Percentiles rank a stretch among this genome's conserved stretches.
phyloP scores from a whole-genome alignment of 306 rosid species.

The Ormosia semicastrata region DNA sequence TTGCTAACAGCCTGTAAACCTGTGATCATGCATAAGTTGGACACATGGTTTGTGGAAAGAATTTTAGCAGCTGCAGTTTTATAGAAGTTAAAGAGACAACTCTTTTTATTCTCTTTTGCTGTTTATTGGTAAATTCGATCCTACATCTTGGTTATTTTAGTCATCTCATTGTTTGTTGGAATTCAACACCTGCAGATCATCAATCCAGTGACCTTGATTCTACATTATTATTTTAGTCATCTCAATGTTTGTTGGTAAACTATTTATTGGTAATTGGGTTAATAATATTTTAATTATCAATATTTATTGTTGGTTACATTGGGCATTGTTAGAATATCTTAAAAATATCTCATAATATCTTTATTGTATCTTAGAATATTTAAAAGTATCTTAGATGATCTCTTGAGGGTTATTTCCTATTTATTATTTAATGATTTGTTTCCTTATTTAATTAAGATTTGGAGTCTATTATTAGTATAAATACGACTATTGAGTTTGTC shows the following conservation, averaged over 20 bases:
- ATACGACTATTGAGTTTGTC: too few relatives aligned
- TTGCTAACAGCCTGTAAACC: constrained; percentile 14
- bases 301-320: not conserved
- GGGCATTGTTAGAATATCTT: too few relatives aligned
- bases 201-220: not conserved
- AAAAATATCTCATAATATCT: too few relatives aligned
- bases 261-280: not conserved
- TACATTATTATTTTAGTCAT: constrained; percentile 11
- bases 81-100: not conserved
- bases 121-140: not conserved
- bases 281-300: not conserved
- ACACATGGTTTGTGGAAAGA: not conserved
- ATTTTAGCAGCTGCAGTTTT: constrained; percentile 9
- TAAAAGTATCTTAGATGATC: too few relatives aligned
- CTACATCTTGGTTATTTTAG: not conserved
- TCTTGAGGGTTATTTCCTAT: too few relatives aligned
- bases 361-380: too few relatives aligned
- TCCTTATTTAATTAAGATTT: too few relatives aligned
- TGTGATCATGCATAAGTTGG: not conserved
- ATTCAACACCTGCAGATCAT: not conserved
- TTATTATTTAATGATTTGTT: too few relatives aligned
- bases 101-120: not conserved
- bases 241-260: not conserved
- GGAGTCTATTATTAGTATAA: too few relatives aligned
- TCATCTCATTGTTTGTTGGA: constrained; percentile 3